phyloP scores from a whole-genome alignment of 371 early-diverging fungal genomes.

The Apophysomyces variabilis region DNA sequence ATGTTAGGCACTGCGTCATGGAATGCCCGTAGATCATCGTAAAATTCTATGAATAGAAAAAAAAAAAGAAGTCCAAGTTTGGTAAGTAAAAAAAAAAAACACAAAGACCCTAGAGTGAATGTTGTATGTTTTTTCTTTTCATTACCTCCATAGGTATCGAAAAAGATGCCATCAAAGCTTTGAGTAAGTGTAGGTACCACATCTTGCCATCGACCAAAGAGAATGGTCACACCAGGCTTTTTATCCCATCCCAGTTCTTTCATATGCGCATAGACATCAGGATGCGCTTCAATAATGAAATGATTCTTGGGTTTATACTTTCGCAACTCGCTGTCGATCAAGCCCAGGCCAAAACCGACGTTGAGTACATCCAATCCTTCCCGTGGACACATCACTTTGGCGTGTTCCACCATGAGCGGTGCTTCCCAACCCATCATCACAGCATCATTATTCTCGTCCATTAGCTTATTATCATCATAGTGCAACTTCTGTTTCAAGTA shows the following conservation, averaged over 20 bases:
- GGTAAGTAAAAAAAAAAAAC: background rate
- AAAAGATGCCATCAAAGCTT: constrained; percentile 87
- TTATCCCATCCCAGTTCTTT: constrained; percentile 83
- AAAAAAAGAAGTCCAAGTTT: background rate
- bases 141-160: constrained; percentile 87
- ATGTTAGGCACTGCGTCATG: constrained; percentile 84
- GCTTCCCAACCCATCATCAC: constrained; percentile 99
- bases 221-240: constrained; percentile 80
- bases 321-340: constrained; percentile 87
- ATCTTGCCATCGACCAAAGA: constrained; percentile 96
- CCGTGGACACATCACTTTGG: constrained; percentile 76
- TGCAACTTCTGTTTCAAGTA: constrained; percentile 78
- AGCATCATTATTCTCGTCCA: constrained; percentile 89
- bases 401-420: constrained; percentile 92
- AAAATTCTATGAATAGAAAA: constrained; percentile 66
- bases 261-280: constrained; percentile 94
- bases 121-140: too few relatives aligned
- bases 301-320: constrained; percentile 73
- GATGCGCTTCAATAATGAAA: constrained; percentile 96
- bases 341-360: constrained; percentile 93
- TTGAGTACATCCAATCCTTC: constrained; percentile 74
- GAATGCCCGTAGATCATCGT: constrained; percentile 87
- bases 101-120: too few relatives aligned
- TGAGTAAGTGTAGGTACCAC: constrained; percentile 74
- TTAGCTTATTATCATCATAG: constrained; percentile 75